Conservation (phyloP, 1,139 yeast genomes). For the Saccharomyces uvarum region DNA sequence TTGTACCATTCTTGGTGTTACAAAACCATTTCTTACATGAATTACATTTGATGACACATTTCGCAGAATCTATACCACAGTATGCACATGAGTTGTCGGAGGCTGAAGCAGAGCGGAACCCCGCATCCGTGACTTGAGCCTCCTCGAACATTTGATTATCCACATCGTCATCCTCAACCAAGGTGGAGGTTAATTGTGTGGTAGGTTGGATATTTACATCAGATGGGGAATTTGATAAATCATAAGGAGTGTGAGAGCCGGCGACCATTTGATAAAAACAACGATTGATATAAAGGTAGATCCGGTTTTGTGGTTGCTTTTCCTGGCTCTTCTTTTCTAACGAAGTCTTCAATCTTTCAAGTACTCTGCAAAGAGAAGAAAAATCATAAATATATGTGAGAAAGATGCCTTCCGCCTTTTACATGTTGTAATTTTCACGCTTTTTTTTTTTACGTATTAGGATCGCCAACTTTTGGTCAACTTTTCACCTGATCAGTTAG, state of each 20-base stretch:
- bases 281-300: not conserved
- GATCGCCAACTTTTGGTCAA: not conserved
- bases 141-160: conserved; percentile 3
- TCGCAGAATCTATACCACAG: conserved; percentile 66
- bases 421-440: not conserved
- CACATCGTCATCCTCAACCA: conserved; percentile 2
- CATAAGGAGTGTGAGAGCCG: not conserved
- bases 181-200: not conserved
- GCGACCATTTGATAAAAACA: not conserved
- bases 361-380: not conserved
- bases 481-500: not conserved
- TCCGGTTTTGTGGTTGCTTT: not conserved
- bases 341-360: not conserved
- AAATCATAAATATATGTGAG: not conserved
- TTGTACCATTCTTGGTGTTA: conserved; percentile 56
- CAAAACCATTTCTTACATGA: conserved; percentile 87
- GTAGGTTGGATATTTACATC: not conserved
- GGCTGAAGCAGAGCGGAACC: conserved; percentile 5
- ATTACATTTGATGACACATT: conserved; percentile 68
- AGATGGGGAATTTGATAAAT: not conserved
- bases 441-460: not conserved
- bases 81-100: conserved; percentile 53
- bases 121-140: conserved; percentile 3
- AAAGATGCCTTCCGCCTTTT: not conserved
- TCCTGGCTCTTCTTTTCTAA: not conserved